These are phyloP conservation scores for Linum tenue DNA, from an alignment of 345 rosid species.

Conservation along the genomic window DNA sequence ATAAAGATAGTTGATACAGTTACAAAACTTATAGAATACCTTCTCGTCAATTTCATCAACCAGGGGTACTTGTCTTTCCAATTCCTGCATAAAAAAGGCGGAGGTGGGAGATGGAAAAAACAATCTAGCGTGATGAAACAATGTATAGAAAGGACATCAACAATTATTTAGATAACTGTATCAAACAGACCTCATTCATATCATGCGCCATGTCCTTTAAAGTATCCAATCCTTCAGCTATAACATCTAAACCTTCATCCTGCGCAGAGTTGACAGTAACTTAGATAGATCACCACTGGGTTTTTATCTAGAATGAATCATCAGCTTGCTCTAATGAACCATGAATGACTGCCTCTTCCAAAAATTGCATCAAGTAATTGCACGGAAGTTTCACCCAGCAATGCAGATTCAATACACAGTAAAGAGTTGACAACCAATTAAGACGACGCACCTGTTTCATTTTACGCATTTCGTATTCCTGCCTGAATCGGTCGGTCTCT, in stretches of 20 bases:
- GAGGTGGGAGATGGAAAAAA: too few relatives aligned
- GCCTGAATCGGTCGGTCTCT: constrained; percentile 16
- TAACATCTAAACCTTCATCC: constrained; percentile 29
- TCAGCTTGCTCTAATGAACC: too few relatives aligned
- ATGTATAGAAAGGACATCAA: not conserved
- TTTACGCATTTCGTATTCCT: constrained; percentile 26
- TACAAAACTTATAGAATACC: constrained; percentile 6
- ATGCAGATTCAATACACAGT: too few relatives aligned
- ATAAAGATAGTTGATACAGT: not conserved
- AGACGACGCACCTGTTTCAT: constrained; percentile 19
- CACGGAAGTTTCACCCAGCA: too few relatives aligned
- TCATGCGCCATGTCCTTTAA: constrained; percentile 23
- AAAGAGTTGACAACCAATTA: too few relatives aligned
- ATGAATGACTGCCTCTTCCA: too few relatives aligned
- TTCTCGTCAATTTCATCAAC: constrained; percentile 29
- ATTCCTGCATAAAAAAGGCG: constrained; percentile 15
- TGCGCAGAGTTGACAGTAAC: constrained; percentile 3
- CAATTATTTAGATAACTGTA: not conserved
- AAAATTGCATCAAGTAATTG: too few relatives aligned
- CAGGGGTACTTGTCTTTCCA: constrained; percentile 24
- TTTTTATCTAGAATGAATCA: too few relatives aligned
- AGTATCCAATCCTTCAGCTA: constrained; percentile 27
- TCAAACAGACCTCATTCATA: constrained; percentile 21
- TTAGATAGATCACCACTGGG: too few relatives aligned
- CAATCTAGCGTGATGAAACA: not conserved